Evolutionary conservation across 164 flowering plant genomes (phyloP).

Genomic region (Vitis riparia): DNA sequence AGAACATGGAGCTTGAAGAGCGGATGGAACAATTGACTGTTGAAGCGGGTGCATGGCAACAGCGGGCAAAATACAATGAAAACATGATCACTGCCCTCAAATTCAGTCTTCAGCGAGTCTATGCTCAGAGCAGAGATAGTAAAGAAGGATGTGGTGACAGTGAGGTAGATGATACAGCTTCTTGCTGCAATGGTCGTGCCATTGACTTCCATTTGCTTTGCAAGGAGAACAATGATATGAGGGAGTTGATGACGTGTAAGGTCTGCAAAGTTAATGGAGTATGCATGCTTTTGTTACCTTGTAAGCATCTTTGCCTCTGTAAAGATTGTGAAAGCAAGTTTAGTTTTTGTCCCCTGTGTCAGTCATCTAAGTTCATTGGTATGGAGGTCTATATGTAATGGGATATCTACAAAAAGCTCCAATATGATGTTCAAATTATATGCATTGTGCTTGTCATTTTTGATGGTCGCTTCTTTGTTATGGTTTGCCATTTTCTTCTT

Average conservation of each 20-base stretch:
- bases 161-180: slow-evolving; percentile 85
- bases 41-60: slow-evolving; percentile 79
- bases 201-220: slow-evolving; percentile 52
- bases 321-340: slow-evolving; percentile 81
- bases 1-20: slow-evolving; percentile 68
- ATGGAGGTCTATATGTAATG: slow-evolving; percentile 74
- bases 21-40: slow-evolving; percentile 50
- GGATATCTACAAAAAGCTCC: slow-evolving; percentile 12
- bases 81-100: slow-evolving; percentile 63
- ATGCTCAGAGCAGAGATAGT: slow-evolving; percentile 62
- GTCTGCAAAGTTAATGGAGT: slow-evolving; percentile 69
- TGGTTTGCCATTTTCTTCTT: neutral
- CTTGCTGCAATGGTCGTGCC: slow-evolving; percentile 68
- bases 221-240: slow-evolving; percentile 51
- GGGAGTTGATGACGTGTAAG: slow-evolving; percentile 68
- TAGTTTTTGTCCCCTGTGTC: slow-evolving; percentile 76
- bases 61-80: slow-evolving; percentile 67
- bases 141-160: slow-evolving; percentile 94
- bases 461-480: slow-evolving; percentile 5
- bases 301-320: slow-evolving; percentile 91
- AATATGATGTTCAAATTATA: slow-evolving; percentile 16
- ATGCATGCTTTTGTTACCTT: slow-evolving; percentile 81
- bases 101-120: slow-evolving; percentile 64
- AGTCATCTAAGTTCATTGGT: slow-evolving; percentile 61
- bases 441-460: slow-evolving; percentile 14